Evolutionary conservation across 2,329 filamentous ascomycete genomes (phyloP).

Genomic region (Dothideomycetes sp.): DNA sequence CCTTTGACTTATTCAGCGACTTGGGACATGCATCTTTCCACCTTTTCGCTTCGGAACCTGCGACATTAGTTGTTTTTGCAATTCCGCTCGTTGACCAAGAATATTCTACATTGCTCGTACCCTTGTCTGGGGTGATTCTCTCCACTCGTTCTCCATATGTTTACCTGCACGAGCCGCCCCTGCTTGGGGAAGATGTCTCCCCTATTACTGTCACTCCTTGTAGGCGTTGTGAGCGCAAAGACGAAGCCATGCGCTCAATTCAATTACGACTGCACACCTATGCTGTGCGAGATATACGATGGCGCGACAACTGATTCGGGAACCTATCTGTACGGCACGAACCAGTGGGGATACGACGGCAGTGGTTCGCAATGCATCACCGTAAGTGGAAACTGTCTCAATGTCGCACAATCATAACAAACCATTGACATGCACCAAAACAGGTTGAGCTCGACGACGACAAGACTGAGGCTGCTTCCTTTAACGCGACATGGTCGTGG

Average conservation of each 20-base stretch:
- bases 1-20: conserved; percentile 4
- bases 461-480: conserved; percentile 5
- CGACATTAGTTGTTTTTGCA: conserved; percentile 5
- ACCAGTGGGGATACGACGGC: conserved; percentile 7
- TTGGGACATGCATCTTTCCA: conserved; percentile 3
- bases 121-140: not conserved
- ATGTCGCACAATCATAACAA: no score
- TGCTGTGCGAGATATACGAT: conserved; percentile 1
- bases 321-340: conserved; percentile 7
- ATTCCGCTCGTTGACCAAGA: conserved; percentile 6
- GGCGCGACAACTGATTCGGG: conserved; percentile 4
- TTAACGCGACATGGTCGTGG: conserved; percentile 8
- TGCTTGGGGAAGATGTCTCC: conserved; percentile 3
- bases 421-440: not conserved
- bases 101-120: not conserved
- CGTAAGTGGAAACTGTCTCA: conserved; percentile 1
- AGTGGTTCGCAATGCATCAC: conserved; percentile 8
- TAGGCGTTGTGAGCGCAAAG: conserved; percentile 1
- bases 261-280: not conserved
- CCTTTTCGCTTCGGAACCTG: conserved; percentile 6
- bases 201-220: conserved; percentile 1
- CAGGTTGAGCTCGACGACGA: conserved; percentile 5
- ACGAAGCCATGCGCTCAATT: conserved; percentile 1
- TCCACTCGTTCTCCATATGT: conserved; percentile 10
- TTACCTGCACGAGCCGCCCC: conserved; percentile 8